Base-by-base conservation (phyloP, 208 protist genomes). In the Acanthamoeba sp. region DNA sequence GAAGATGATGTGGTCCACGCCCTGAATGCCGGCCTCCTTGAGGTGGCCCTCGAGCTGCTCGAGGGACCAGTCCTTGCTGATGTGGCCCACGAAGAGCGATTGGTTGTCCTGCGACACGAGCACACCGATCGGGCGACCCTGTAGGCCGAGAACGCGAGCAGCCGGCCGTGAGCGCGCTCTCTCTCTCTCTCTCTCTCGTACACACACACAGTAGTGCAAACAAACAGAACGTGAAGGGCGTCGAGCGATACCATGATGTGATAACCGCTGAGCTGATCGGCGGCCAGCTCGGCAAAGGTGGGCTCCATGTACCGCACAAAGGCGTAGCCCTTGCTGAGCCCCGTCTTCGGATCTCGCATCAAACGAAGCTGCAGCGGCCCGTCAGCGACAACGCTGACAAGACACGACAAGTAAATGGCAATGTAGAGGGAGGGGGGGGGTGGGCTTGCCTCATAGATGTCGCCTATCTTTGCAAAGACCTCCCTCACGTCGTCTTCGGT, bases 291-390 rank as follows among this genome's bases (percentile, higher is more conserved):
- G 29, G 87, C 87, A 20, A 73, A 52, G 18, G 48, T 64, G 36
- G 87, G 87, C 6, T 64, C 57, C 40, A 71, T 92, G 57, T 73
- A 92, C 22, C 62, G 50, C 38, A 92, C 87, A 50, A 92, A 92
- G 32, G 87, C 87, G 62, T 73, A 92, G 87, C 87, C 87, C 42
- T 92, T 92, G 6, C 87, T 92, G 22, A 14, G 6, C 0, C 42
- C 42, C 32, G 87, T 92, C 57, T 92, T 92, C 6, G 87, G 87
- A 48, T 92, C 87, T 32, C 87, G 50, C 87, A 92, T 92, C 87
- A 92, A 69, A 29, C 87, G 87, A 16, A 88, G 38, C 80, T 88
- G 29, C 24, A 5, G 7, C 10, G 32, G 5, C 12, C 66, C 64
- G n/a, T 4, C 16, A n/a, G 1, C 6, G 16, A 3, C 38, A 84